phyloP scores from a whole-genome alignment of 176 grass and related monocot genomes.

The Carex littledalei region DNA sequence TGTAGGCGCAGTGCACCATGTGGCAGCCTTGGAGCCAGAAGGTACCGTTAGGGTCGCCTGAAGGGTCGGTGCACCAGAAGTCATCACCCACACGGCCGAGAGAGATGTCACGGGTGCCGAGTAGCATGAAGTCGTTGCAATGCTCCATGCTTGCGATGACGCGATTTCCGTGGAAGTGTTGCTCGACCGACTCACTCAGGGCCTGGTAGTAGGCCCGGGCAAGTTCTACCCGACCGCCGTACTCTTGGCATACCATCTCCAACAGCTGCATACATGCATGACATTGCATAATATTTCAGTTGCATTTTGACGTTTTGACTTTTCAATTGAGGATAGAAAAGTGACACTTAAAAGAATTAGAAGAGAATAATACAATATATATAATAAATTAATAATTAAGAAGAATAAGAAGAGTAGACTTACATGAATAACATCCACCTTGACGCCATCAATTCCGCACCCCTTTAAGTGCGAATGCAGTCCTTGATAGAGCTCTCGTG shows the following conservation, averaged over 20 bases:
- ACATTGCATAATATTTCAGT: neutral
- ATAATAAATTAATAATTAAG: neutral
- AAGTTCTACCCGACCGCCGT: conserved; percentile 59
- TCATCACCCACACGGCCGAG: conserved; percentile 95
- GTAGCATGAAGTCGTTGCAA: conserved; percentile 99
- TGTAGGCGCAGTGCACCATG: conserved; percentile 99
- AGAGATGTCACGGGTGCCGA: conserved; percentile 68
- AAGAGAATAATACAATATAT: neutral
- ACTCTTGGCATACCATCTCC: conserved; percentile 89
- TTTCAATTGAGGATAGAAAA: neutral
- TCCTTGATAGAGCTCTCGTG: conserved; percentile 58
- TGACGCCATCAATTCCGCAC: conserved; percentile 81
- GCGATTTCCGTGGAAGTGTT: conserved; percentile 71
- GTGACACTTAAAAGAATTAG: neutral
- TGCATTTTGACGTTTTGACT: neutral
- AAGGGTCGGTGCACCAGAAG: conserved; percentile 97
- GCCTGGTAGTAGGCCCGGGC: conserved; percentile 61
- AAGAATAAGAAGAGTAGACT: conserved; percentile 15
- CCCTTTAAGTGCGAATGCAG: conserved; percentile 68
- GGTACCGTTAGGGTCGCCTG: conserved; percentile 54
- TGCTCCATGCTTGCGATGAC: conserved; percentile 97
- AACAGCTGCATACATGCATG: conserved; percentile 33
- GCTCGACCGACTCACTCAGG: conserved; percentile 48
- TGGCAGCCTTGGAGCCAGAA: conserved; percentile 96
- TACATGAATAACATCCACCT: conserved; percentile 97